Conservation (phyloP, 2,329 filamentous ascomycete species). For the Lojkania enalia region DNA sequence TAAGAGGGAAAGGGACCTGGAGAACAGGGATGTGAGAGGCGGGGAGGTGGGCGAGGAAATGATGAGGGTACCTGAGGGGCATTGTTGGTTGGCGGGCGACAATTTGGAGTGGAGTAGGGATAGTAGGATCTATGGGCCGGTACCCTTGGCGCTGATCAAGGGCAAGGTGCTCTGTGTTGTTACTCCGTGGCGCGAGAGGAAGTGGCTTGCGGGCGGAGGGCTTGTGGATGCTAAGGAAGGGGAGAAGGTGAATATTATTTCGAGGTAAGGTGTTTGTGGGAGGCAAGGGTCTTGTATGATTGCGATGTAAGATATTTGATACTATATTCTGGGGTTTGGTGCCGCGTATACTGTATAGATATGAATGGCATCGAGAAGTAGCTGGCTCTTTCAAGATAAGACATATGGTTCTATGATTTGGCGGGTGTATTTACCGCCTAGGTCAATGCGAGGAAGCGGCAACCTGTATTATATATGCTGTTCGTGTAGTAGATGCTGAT, state of each 20-base stretch:
- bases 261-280: too few species aligned
- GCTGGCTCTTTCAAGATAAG: too few species aligned
- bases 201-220: not conserved
- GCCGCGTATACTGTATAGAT: not conserved
- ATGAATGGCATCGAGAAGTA: too few species aligned
- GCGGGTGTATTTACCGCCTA: too few species aligned
- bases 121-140: slow-evolving; percentile 81
- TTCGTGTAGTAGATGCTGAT: too few species aligned
- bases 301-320: not conserved
- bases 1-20: slow-evolving; percentile 28
- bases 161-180: slow-evolving; percentile 71
- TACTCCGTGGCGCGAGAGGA: slow-evolving; percentile 21
- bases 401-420: too few species aligned
- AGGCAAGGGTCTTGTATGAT: not conserved
- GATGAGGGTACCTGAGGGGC: slow-evolving; percentile 83
- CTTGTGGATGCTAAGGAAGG: slow-evolving; percentile 3
- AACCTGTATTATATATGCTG: too few species aligned
- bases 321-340: not conserved
- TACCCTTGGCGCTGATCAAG: slow-evolving; percentile 81
- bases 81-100: slow-evolving; percentile 90
- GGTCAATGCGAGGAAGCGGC: too few species aligned
- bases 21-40: slow-evolving; percentile 30
- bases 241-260: slow-evolving; percentile 3
- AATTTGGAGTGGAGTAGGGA: slow-evolving; percentile 84
- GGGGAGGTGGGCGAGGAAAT: slow-evolving; percentile 48